Evolutionary conservation across 495 filamentous ascomycete genomes (phyloP).

Genomic region (Tirmania nivea): DNA sequence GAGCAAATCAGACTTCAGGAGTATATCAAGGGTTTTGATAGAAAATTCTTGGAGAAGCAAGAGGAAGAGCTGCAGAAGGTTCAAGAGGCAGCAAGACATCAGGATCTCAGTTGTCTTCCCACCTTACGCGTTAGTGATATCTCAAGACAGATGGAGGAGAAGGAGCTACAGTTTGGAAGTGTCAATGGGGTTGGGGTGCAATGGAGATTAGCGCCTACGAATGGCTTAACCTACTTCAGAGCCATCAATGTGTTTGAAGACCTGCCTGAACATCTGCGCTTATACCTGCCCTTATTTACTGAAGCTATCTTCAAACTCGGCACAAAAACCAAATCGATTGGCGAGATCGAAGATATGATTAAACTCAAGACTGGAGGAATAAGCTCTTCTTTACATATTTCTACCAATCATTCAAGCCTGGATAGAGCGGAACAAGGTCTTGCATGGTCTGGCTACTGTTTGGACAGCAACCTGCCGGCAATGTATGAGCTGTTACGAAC

Average conservation of each 20-base stretch:
- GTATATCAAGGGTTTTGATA: slow-evolving; percentile 42
- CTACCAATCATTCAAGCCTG: slow-evolving; percentile 50
- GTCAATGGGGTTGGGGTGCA: slow-evolving; percentile 50
- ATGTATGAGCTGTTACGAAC: slow-evolving; percentile 77
- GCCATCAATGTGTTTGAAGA: slow-evolving; percentile 53
- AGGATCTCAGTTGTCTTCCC: slow-evolving; percentile 72
- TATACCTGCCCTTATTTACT: slow-evolving; percentile 74
- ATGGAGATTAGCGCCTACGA: slow-evolving; percentile 80
- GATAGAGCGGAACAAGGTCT: slow-evolving; percentile 56
- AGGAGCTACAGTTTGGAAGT: slow-evolving; percentile 43
- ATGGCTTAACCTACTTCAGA: slow-evolving; percentile 89
- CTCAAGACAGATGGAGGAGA: slow-evolving; percentile 49
- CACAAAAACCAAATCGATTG: slow-evolving; percentile 70
- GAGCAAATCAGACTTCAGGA: slow-evolving; percentile 49
- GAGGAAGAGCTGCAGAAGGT: slow-evolving; percentile 64
- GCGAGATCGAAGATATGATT: slow-evolving; percentile 82
- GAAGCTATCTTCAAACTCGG: slow-evolving; percentile 83
- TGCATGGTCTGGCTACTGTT: slow-evolving; percentile 56
- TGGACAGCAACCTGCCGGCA: slow-evolving; percentile 69
- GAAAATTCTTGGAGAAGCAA: slow-evolving; percentile 44
- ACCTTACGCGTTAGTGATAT: slow-evolving; percentile 77
- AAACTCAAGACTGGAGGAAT: slow-evolving; percentile 94
- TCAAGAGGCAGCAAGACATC: slow-evolving; percentile 57
- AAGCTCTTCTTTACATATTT: slow-evolving; percentile 51
- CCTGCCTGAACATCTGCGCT: slow-evolving; percentile 64